Evolutionary conservation across 306 rosid species (phyloP).

Genomic region (Boehmeria nivea): DNA sequence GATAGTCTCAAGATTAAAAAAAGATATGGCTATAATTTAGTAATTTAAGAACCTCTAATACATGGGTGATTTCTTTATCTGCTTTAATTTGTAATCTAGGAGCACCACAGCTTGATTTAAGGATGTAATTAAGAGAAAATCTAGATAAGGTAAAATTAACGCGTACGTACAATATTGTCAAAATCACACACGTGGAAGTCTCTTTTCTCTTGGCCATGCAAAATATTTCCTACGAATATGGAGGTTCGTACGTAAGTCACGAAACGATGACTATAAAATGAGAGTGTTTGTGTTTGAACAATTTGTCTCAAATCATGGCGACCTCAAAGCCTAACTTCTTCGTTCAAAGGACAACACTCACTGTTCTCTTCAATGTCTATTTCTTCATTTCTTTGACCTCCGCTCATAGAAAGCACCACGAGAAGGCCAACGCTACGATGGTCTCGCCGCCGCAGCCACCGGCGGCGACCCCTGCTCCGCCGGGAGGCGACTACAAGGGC

Average conservation of each 20-base stretch:
- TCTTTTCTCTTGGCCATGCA: not conserved
- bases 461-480: not conserved
- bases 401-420: constrained; percentile 11
- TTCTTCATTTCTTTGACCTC: constrained; percentile 3
- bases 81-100: too few species aligned
- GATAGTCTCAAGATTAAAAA: not conserved
- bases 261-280: not conserved
- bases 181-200: too few species aligned
- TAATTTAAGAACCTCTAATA: too few species aligned
- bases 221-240: constrained; percentile 1
- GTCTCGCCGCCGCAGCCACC: not conserved
- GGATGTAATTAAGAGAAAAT: too few species aligned
- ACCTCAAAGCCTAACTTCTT: constrained; percentile 1
- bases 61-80: too few species aligned
- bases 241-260: constrained; percentile 9
- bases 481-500: not conserved
- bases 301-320: constrained; percentile 5
- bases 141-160: too few species aligned
- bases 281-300: not conserved
- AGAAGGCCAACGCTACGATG: not conserved
- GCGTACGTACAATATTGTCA: too few species aligned
- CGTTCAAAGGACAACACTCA: not conserved
- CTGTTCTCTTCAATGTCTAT: not conserved
- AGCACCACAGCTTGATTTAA: too few species aligned
- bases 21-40: too few species aligned